These are phyloP conservation scores for Gynandropsis gynandra DNA, from an alignment of 345 rosid species.

Conservation along the genomic window DNA sequence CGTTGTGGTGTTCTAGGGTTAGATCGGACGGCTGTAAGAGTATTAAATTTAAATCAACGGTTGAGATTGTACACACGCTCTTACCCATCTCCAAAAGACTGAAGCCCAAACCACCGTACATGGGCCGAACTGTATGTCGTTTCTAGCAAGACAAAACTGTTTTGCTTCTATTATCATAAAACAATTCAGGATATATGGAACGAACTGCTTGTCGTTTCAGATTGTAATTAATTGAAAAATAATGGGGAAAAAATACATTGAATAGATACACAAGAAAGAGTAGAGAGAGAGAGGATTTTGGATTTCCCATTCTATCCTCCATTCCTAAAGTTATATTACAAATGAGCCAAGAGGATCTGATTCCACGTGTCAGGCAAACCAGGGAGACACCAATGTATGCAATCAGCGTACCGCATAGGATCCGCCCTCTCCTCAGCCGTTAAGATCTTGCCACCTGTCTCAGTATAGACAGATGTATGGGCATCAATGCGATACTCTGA, in stretches of 20 bases:
- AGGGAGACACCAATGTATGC: conserved; percentile 97
- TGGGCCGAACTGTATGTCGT: background rate
- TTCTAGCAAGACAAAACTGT: too few species aligned
- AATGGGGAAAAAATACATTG: background rate
- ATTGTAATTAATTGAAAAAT: too few species aligned
- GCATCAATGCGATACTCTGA: conserved; percentile 83
- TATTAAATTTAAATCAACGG: background rate
- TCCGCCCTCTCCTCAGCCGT: conserved; percentile 59
- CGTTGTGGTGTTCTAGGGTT: conserved; percentile 18
- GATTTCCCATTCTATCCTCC: conserved; percentile 10
- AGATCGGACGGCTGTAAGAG: conserved; percentile 16
- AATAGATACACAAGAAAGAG: background rate
- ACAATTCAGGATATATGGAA: too few species aligned
- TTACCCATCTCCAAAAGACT: conserved; percentile 1
- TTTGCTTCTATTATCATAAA: too few species aligned
- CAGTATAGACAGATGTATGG: conserved; percentile 70
- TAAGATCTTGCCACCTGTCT: conserved; percentile 60
- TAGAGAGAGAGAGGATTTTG: conserved; percentile 1
- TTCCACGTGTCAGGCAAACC: conserved; percentile 94
- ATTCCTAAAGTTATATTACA: conserved; percentile 35
- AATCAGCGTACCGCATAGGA: conserved; percentile 65
- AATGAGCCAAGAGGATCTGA: conserved; percentile 58
- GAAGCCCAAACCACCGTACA: background rate
- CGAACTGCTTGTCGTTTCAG: too few species aligned
- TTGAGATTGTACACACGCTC: background rate